Conservation (phyloP, 2,329 filamentous ascomycete species). For the Aspergillus sp. region DNA sequence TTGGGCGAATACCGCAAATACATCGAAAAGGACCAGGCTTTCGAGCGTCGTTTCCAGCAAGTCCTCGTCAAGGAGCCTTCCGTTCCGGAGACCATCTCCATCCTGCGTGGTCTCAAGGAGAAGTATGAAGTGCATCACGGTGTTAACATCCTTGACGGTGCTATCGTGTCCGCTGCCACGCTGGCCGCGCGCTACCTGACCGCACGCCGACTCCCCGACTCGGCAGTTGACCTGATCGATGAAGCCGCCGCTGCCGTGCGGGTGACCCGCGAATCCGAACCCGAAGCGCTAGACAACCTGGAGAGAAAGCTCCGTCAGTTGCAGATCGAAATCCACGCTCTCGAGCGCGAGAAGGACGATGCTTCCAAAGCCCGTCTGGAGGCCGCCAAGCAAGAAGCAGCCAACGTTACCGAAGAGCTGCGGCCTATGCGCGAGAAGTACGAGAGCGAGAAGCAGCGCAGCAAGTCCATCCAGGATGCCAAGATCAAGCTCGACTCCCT, state of each 20-base stretch:
- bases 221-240: conserved; percentile 93
- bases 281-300: conserved; percentile 90
- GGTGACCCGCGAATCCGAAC: conserved; percentile 93
- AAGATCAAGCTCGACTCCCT: conserved; percentile 93
- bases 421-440: conserved; percentile 93
- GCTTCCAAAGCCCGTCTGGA: conserved; percentile 81
- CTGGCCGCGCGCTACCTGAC: conserved; percentile 93
- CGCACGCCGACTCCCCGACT: conserved; percentile 85
- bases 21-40: conserved; percentile 97
- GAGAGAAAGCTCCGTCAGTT: conserved; percentile 88
- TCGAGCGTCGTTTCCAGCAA: conserved; percentile 98
- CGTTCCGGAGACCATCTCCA: conserved; percentile 88
- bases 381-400: conserved; percentile 83
- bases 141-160: conserved; percentile 92
- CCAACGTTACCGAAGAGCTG: conserved; percentile 91
- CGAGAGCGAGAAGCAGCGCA: conserved; percentile 85
- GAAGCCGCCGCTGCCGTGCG: conserved; percentile 96
- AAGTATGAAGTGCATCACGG: conserved; percentile 98
- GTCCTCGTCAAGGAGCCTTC: conserved; percentile 93
- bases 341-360: conserved; percentile 92
- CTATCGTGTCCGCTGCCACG: conserved; percentile 87
- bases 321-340: conserved; percentile 94
- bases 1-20: conserved; percentile 96
- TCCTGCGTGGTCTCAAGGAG: conserved; percentile 96
- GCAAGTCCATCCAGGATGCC: conserved; percentile 87